A percentile compares a stretch with the other conserved stretches of the same genome.
Conservation (phyloP, 1,284 basidiomycete species). For the Cryptococcus sp. region DNA sequence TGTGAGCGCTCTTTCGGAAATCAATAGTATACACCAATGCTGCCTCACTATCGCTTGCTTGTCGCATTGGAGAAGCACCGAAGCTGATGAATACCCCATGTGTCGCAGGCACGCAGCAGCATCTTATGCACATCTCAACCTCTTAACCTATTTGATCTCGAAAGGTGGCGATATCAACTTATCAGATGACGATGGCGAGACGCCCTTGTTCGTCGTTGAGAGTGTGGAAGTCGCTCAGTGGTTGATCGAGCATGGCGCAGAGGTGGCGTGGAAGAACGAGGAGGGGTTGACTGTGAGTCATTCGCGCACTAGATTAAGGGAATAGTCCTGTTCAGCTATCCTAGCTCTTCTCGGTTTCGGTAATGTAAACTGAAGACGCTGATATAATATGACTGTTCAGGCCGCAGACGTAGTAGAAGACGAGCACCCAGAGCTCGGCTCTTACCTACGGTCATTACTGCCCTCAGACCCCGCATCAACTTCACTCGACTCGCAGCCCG, state of each 20-base stretch:
- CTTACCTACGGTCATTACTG: slow-evolving; percentile 62
- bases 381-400: slow-evolving; percentile 51
- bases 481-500: slow-evolving; percentile 9
- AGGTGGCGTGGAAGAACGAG: slow-evolving; percentile 63
- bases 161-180: slow-evolving; percentile 84
- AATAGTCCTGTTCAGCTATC: too few relatives aligned
- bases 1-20: slow-evolving; percentile 56
- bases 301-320: background rate
- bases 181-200: slow-evolving; percentile 82
- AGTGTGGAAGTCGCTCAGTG: slow-evolving; percentile 72
- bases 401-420: slow-evolving; percentile 72
- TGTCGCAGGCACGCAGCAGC: slow-evolving; percentile 81
- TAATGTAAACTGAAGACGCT: background rate
- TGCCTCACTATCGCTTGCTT: background rate
- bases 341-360: background rate
- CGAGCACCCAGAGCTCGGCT: slow-evolving; percentile 75
- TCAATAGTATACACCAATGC: background rate
- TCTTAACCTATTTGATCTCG: slow-evolving; percentile 75
- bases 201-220: slow-evolving; percentile 88
- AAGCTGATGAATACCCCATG: too few relatives aligned
- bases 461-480: slow-evolving; percentile 26
- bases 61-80: too few relatives aligned
- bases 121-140: slow-evolving; percentile 76
- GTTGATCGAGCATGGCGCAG: slow-evolving; percentile 79
- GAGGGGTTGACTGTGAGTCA: slow-evolving; percentile 73